A percentile compares a stretch with the other conserved stretches of the same genome.
phyloP scores from a whole-genome alignment of 78 protist species.

The Dictyostelium citrinum region DNA sequence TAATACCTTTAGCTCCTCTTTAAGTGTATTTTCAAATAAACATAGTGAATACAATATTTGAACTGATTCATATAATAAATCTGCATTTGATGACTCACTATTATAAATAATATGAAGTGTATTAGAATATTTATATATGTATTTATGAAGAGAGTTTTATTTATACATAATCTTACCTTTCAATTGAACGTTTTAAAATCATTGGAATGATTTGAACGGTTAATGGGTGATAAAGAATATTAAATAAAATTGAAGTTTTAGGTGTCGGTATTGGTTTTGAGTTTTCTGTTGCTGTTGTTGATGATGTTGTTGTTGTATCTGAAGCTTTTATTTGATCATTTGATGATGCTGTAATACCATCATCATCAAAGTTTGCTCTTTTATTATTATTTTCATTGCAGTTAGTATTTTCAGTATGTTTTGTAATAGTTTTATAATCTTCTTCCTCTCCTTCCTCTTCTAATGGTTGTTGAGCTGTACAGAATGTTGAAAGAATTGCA shows the following conservation, averaged over 20 bases:
- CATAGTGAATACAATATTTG: neutral
- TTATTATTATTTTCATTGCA: neutral
- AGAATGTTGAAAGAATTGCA: conserved; percentile 36
- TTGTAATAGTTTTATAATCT: neutral
- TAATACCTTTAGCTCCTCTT: conserved; percentile 3
- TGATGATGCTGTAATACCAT: neutral
- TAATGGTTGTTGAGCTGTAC: neutral
- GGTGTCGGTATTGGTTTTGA: neutral
- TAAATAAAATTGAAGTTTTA: neutral
- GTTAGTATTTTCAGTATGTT: neutral
- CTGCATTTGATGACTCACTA: neutral
- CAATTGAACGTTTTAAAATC: neutral
- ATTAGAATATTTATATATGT: neutral
- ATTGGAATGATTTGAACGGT: neutral
- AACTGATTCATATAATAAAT: neutral
- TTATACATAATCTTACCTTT: neutral
- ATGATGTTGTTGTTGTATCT: neutral
- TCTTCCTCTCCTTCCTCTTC: neutral
- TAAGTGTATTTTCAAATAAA: conserved; percentile 14
- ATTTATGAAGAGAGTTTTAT: neutral
- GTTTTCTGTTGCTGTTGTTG: neutral
- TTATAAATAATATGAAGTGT: neutral
- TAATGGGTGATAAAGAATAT: neutral
- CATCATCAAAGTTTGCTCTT: neutral
- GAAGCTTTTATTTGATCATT: neutral